A percentile compares a stretch with the other conserved stretches of the same genome.
Evolutionary conservation across 345 rosid genomes (phyloP).

Genomic region (Viola odorata): DNA sequence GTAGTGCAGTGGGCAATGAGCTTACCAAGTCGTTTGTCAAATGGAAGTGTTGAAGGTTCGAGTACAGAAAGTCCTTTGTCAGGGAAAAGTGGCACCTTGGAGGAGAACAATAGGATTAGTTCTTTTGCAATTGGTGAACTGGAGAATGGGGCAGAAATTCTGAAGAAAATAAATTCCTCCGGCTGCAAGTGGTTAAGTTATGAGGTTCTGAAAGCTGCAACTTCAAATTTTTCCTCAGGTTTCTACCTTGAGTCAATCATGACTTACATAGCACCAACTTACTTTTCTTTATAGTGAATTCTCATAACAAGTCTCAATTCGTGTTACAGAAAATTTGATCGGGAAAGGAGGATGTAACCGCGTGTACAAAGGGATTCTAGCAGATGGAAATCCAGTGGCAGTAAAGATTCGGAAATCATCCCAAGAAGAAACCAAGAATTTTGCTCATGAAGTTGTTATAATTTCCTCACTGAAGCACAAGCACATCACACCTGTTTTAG

Average conservation of each 20-base stretch:
- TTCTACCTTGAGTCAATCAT: neutral
- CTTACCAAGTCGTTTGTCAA: conserved; percentile 60
- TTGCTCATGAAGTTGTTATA: conserved; percentile 65
- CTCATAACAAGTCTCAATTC: conserved; percentile 14
- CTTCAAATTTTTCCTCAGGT: conserved; percentile 76
- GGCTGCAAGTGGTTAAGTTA: conserved; percentile 50
- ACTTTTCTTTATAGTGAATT: neutral
- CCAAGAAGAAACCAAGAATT: conserved; percentile 54
- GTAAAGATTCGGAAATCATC: conserved; percentile 66
- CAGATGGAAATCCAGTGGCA: conserved; percentile 64
- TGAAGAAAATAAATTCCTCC: conserved; percentile 36
- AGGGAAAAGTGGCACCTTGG: conserved; percentile 11
- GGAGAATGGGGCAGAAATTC: conserved; percentile 28
- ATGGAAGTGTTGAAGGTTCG: conserved; percentile 23
- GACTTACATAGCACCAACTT: neutral
- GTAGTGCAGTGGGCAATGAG: conserved; percentile 88
- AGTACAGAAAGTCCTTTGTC: conserved; percentile 16
- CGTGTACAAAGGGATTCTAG: conserved; percentile 70
- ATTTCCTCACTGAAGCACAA: conserved; percentile 63
- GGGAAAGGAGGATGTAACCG: conserved; percentile 82
- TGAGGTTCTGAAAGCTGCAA: conserved; percentile 54
- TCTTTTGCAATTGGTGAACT: conserved; percentile 21
- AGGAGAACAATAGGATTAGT: conserved; percentile 15
- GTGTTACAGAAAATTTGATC: conserved; percentile 48
- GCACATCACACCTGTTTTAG: conserved; percentile 55